Percentiles rank a stretch among this genome's conserved stretches.
These are phyloP conservation scores for Carex arenaria DNA, from an alignment of 202 grass and related monocot species.

Conservation along the genomic window DNA sequence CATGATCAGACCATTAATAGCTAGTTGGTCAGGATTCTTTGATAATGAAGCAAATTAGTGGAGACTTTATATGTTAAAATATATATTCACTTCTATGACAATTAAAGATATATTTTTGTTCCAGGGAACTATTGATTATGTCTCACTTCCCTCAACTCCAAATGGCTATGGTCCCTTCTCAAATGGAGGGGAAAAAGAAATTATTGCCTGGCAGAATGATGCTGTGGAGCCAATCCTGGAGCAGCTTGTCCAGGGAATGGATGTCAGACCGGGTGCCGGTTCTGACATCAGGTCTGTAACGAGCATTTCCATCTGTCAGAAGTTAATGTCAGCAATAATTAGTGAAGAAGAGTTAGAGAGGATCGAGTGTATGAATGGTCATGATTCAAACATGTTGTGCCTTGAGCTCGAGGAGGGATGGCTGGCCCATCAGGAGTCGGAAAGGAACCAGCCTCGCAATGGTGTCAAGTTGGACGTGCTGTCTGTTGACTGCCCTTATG, in stretches of 20 bases:
- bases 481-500: slow-evolving; percentile 58
- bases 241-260: slow-evolving; percentile 71
- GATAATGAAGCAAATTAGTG: slow-evolving; percentile 48
- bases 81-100: slow-evolving; percentile 4
- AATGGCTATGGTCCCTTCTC: slow-evolving; percentile 52
- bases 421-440: slow-evolving; percentile 44
- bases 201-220: slow-evolving; percentile 55
- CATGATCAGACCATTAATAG: slow-evolving; percentile 31
- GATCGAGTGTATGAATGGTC: slow-evolving; percentile 39
- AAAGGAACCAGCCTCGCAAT: slow-evolving; percentile 44
- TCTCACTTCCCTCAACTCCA: slow-evolving; percentile 67
- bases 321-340: slow-evolving; percentile 88
- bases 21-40: slow-evolving; percentile 49
- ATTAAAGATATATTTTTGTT: slow-evolving; percentile 13
- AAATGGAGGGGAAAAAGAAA: slow-evolving; percentile 42
- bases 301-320: slow-evolving; percentile 65
- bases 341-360: slow-evolving; percentile 73
- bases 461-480: slow-evolving; percentile 42
- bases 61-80: slow-evolving; percentile 20
- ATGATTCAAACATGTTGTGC: slow-evolving; percentile 51
- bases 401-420: slow-evolving; percentile 64
- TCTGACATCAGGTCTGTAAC: neutral
- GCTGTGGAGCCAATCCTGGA: slow-evolving; percentile 77
- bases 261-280: slow-evolving; percentile 1
- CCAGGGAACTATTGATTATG: slow-evolving; percentile 74